Base-by-base conservation (phyloP, 495 filamentous ascomycete genomes). In the Glarea lozoyensis region DNA sequence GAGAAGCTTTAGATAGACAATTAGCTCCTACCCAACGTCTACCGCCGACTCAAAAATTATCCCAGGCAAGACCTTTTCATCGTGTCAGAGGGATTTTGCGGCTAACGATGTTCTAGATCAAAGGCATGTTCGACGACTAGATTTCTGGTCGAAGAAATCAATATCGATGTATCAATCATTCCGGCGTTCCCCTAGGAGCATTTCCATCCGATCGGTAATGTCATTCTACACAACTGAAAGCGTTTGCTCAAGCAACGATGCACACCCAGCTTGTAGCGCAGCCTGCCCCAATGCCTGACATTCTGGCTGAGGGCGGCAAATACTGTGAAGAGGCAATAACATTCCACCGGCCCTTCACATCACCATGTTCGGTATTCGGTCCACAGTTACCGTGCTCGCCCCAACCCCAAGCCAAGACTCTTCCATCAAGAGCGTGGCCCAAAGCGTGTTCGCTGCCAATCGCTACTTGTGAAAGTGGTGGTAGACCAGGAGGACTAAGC, bases 311-410 rank as follows among this genome's bases (percentile, higher is more conserved):
- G 21, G 53, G 57, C 15, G 66, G 63, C n/a, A 72, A 49, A 53
- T 64, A 59, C 42, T 62, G 64, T 25, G 68, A 58, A 31, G 75
- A 61, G n/a, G 66, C 65, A 52, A 87, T 71, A 12, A 72, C 54
- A 51, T 78, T 84, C 63, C 75, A 80, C 45, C 61, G 62, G 7
- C 71, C 82, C 34, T 78, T 79, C 23, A 84, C 75, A 57, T 84
- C 75, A 2, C 81, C 76, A 48, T 65, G 32, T 23, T 33, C 68
- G 2, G 65, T 76, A 32, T 69, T 66, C 2, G 75, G 69, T 11
- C 92, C 92, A 60, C 92, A 97, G 61, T 97, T 97, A 10, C 92
- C 92, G 71, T 98, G 92, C 65, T 95, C 87, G 1, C 88, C 88
- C 90, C 92, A 98, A 12, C 92, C 92, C 84, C 88, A 96, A 2